Conservation (phyloP, 768 basidiomycete genomes). For the Amanita subjunquillea region DNA sequence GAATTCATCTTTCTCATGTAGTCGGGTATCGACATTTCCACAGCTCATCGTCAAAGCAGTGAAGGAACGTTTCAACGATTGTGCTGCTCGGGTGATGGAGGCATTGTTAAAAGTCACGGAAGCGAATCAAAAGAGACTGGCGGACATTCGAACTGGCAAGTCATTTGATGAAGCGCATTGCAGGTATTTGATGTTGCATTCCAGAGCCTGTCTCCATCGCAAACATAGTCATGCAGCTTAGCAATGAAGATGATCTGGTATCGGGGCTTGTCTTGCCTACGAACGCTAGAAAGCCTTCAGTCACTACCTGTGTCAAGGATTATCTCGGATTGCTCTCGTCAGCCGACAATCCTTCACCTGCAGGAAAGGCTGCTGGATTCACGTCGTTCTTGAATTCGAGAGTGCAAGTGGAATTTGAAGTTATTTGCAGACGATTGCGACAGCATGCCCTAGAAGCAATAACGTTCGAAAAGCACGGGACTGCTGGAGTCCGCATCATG, state of each 20-base stretch:
- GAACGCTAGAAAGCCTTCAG: conserved; percentile 40
- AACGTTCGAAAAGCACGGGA: conserved; percentile 74
- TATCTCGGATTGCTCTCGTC: conserved; percentile 74
- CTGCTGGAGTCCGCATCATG: conserved; percentile 74
- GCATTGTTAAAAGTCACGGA: conserved; percentile 67
- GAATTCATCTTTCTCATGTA: conserved; percentile 12
- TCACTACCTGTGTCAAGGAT: conserved; percentile 57
- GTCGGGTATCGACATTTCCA: conserved; percentile 2
- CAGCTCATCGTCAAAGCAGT: conserved; percentile 76
- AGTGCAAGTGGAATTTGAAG: conserved; percentile 73
- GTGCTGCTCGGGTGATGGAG: conserved; percentile 61
- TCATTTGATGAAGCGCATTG: background rate
- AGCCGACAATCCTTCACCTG: conserved; percentile 73
- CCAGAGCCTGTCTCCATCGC: conserved; percentile 60
- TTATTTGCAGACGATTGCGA: conserved; percentile 56
- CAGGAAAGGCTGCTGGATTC: conserved; percentile 62
- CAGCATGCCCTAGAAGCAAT: conserved; percentile 67
- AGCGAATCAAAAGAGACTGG: conserved; percentile 44
- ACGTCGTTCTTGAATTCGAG: conserved; percentile 62
- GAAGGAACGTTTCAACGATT: conserved; percentile 69
- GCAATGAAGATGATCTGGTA: conserved; percentile 53
- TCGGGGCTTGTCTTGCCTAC: conserved; percentile 45
- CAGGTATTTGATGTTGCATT: conserved; percentile 1
- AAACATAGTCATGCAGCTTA: conserved; percentile 51
- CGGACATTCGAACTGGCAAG: conserved; percentile 57